These are phyloP conservation scores for Chaetothyriales sp. DNA, from an alignment of 2,329 filamentous ascomycete species.

Conservation along the genomic window DNA sequence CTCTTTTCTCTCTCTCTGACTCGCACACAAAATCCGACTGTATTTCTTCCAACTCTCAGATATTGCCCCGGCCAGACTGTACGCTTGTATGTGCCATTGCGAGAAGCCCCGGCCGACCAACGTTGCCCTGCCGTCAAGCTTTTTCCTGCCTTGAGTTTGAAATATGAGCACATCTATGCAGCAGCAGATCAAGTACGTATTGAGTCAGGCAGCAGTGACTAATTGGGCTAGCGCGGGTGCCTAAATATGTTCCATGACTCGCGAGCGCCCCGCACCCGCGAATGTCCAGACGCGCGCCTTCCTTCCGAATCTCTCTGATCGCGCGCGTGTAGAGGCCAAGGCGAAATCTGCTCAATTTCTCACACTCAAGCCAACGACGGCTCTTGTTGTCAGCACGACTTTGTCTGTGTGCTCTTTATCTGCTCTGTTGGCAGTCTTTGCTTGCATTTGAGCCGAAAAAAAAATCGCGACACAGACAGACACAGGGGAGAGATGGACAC, in stretches of 20 bases:
- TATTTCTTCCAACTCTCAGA: background rate
- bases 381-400: background rate
- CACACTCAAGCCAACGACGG: background rate
- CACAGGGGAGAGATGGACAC: slow-evolving; percentile 9
- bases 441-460: background rate
- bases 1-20: too few relatives aligned
- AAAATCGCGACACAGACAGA: background rate
- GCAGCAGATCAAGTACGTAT: background rate
- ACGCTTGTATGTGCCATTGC: background rate
- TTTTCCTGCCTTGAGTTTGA: background rate
- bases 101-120: background rate
- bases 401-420: background rate
- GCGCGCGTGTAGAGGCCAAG: too few relatives aligned
- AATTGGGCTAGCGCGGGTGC: background rate
- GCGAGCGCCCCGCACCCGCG: background rate
- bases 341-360: background rate
- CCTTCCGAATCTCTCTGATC: background rate
- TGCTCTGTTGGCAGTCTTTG: background rate
- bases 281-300: background rate
- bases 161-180: background rate
- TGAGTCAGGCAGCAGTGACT: background rate
- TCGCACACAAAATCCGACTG: too few relatives aligned
- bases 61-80: background rate
- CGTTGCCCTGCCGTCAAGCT: background rate
- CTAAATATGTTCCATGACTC: background rate